Evolutionary conservation across 768 basidiomycete species (phyloP).

Genomic region (Boletus huronensis): DNA sequence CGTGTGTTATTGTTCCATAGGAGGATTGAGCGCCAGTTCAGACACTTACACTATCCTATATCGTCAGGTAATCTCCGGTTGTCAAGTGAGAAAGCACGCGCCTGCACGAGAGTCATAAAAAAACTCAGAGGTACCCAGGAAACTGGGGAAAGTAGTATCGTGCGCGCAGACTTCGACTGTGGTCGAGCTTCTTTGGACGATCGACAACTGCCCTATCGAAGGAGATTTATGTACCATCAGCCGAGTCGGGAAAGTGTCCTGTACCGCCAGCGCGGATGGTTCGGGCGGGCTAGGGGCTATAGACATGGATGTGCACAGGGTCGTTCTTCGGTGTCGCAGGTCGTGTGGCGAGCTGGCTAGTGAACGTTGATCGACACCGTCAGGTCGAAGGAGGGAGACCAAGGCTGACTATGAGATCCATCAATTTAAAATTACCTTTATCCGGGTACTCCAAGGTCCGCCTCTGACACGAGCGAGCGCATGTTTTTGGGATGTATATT

Average conservation of each 20-base stretch:
- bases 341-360: not conserved
- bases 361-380: not conserved
- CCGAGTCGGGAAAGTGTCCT: not conserved
- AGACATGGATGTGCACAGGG: slow-evolving; percentile 4
- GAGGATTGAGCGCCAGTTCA: not conserved
- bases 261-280: not conserved
- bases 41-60: slow-evolving; percentile 26
- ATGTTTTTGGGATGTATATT: not conserved
- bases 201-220: slow-evolving; percentile 24
- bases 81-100: slow-evolving; percentile 32
- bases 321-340: not conserved
- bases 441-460: not conserved
- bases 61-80: slow-evolving; percentile 6
- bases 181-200: slow-evolving; percentile 47
- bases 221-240: slow-evolving; percentile 1
- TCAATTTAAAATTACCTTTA: slow-evolving; percentile 12
- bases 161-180: slow-evolving; percentile 68
- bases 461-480: not conserved
- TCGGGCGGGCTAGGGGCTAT: slow-evolving; percentile 1
- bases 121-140: slow-evolving; percentile 52
- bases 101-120: slow-evolving; percentile 74
- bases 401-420: not conserved
- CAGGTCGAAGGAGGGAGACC: not conserved
- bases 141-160: slow-evolving; percentile 40
- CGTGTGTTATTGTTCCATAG: slow-evolving; percentile 6